These are phyloP conservation scores for Aspergillus ochraceus DNA, from an alignment of 2,329 filamentous ascomycete species.

Conservation along the genomic window DNA sequence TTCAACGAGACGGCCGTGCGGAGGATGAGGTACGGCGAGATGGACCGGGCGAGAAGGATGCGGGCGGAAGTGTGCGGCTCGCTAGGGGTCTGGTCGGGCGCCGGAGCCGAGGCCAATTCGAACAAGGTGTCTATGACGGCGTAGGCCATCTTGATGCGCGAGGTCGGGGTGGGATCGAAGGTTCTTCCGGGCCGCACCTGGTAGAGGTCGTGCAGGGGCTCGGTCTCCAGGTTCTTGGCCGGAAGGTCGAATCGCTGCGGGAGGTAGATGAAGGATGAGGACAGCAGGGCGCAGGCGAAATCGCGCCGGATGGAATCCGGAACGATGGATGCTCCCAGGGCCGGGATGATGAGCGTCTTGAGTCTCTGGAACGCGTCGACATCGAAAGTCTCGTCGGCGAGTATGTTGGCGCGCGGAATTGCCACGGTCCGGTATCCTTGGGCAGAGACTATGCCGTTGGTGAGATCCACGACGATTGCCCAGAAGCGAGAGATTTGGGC, in stretches of 20 bases:
- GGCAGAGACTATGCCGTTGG: constrained; percentile 68
- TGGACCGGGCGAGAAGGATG: constrained; percentile 68
- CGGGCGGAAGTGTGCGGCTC: constrained; percentile 37
- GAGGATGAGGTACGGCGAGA: constrained; percentile 78
- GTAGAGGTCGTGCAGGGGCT: constrained; percentile 64
- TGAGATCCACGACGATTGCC: constrained; percentile 64
- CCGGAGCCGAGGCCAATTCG: constrained; percentile 60
- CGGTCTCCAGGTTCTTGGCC: constrained; percentile 39
- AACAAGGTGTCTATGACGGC: constrained; percentile 79
- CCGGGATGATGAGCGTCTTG: constrained; percentile 67
- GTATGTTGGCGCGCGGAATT: constrained; percentile 48
- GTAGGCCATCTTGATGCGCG: constrained; percentile 73
- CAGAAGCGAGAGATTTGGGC: constrained; percentile 63
- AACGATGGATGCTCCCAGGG: constrained; percentile 66
- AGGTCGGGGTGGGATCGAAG: constrained; percentile 63
- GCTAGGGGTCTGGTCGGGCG: constrained; percentile 19
- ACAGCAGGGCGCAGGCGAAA: constrained; percentile 77
- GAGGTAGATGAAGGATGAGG: constrained; percentile 75
- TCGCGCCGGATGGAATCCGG: constrained; percentile 65
- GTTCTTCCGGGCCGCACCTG: constrained; percentile 70
- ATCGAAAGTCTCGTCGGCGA: constrained; percentile 77
- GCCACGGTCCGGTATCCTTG: constrained; percentile 53
- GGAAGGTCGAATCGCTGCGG: constrained; percentile 64
- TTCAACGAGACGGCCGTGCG: constrained; percentile 79
- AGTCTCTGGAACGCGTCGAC: constrained; percentile 71